Evolutionary conservation across 2,329 filamentous ascomycete species (phyloP).

Genomic region (Oidium heveae): DNA sequence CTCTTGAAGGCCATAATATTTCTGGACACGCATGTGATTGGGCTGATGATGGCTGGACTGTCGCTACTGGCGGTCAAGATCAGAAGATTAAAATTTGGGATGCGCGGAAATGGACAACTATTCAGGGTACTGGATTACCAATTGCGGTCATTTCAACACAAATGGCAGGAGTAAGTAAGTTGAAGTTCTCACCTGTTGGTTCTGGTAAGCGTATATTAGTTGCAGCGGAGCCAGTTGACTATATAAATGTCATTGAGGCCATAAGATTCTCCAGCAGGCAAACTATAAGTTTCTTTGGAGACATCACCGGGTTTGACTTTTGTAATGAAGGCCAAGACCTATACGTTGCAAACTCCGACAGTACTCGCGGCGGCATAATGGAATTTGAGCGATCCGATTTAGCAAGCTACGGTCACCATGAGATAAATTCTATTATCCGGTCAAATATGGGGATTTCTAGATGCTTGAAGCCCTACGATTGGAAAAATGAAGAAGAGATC

Average conservation of each 20-base stretch:
- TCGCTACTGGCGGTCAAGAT: conserved; percentile 59
- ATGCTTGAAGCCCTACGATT: conserved; percentile 3
- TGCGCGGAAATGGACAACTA: conserved; percentile 38
- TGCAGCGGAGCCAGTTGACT: conserved; percentile 53
- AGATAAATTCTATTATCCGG: conserved; percentile 2
- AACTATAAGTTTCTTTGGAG: conserved; percentile 48
- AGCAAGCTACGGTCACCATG: conserved; percentile 7
- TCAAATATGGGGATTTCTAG: not conserved
- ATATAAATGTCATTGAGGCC: conserved; percentile 44
- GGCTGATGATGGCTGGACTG: conserved; percentile 50
- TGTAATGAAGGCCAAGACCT: conserved; percentile 41
- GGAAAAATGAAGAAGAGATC: conserved; percentile 6
- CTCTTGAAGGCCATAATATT: conserved; percentile 38
- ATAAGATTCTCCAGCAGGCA: conserved; percentile 39
- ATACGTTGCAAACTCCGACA: conserved; percentile 42
- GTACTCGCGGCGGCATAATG: conserved; percentile 31
- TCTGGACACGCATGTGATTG: conserved; percentile 57
- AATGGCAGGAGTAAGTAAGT: conserved; percentile 41
- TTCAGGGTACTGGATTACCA: conserved; percentile 21
- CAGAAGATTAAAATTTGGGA: conserved; percentile 52
- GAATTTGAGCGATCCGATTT: conserved; percentile 14
- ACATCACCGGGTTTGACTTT: conserved; percentile 44
- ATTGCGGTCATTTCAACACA: conserved; percentile 32
- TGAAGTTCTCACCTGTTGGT: conserved; percentile 48
- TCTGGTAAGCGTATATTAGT: conserved; percentile 41